Percentiles rank a stretch among this genome's conserved stretches.
phyloP scores from a whole-genome alignment of 2,329 filamentous ascomycete genomes.

The Claviceps sp. region DNA sequence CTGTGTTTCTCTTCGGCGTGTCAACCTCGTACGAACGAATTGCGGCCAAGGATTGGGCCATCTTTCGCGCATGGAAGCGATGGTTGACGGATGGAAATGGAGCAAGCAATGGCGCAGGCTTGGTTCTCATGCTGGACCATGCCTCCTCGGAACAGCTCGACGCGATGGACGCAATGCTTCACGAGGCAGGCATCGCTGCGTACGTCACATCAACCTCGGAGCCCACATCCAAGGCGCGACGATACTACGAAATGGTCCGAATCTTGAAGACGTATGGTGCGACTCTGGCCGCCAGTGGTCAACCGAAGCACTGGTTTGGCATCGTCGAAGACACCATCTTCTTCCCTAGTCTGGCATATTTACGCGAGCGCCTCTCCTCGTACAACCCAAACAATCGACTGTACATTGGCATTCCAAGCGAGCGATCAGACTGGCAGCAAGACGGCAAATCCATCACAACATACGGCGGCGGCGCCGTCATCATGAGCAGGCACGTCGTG shows the following conservation, averaged over 20 bases:
- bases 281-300: constrained; percentile 20
- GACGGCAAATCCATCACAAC: constrained; percentile 23
- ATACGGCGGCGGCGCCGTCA: constrained; percentile 30
- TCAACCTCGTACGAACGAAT: constrained; percentile 30
- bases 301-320: constrained; percentile 27
- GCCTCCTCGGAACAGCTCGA: constrained; percentile 20
- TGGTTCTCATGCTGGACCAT: constrained; percentile 28
- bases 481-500: constrained; percentile 25
- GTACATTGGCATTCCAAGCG: constrained; percentile 31
- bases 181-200: constrained; percentile 25
- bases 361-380: constrained; percentile 23
- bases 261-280: constrained; percentile 20
- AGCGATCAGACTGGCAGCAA: constrained; percentile 28
- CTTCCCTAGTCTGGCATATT: constrained; percentile 26
- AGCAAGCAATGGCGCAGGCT: constrained; percentile 27
- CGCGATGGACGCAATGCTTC: constrained; percentile 18
- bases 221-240: constrained; percentile 17
- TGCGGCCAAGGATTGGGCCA: constrained; percentile 22
- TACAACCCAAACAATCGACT: constrained; percentile 20
- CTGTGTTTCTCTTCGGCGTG: constrained; percentile 28
- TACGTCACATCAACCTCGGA: constrained; percentile 20
- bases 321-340: constrained; percentile 34
- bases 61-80: constrained; percentile 29
- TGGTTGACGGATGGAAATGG: constrained; percentile 30
- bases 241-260: constrained; percentile 25